These are phyloP conservation scores for Elongisporangium anandrum DNA, from an alignment of 352 stramenopile genomes.

Conservation along the genomic window DNA sequence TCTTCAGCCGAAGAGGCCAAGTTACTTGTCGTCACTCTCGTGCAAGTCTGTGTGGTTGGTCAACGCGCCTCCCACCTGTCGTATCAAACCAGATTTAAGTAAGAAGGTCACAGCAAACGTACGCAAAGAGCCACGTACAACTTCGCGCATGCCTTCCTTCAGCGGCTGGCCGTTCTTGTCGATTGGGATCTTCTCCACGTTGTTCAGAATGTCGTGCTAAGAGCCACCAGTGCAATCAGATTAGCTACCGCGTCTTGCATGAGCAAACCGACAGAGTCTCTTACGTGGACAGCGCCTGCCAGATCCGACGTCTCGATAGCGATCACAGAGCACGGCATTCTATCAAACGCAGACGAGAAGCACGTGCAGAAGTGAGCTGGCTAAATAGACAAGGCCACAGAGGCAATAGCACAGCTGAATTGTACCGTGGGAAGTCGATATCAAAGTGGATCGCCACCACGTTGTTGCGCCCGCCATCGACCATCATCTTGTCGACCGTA, in stretches of 20 bases:
- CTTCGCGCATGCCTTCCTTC: slow-evolving; percentile 45
- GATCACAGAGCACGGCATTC: slow-evolving; percentile 76
- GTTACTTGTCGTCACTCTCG: slow-evolving; percentile 46
- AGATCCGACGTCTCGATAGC: slow-evolving; percentile 72
- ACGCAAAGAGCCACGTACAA: slow-evolving; percentile 8
- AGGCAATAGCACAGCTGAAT: neutral
- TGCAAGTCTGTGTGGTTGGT: slow-evolving; percentile 71
- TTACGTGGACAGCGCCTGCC: slow-evolving; percentile 52
- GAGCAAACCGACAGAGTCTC: neutral
- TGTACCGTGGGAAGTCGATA: slow-evolving; percentile 66
- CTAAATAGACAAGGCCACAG: no score
- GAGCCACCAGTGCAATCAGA: neutral
- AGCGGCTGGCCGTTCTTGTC: slow-evolving; percentile 40
- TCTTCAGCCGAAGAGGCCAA: no score
- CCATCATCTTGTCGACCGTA: slow-evolving; percentile 82
- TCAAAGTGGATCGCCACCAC: slow-evolving; percentile 79
- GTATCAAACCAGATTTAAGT: neutral
- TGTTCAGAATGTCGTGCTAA: slow-evolving; percentile 72
- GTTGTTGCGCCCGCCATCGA: slow-evolving; percentile 67
- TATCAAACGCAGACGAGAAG: slow-evolving; percentile 7
- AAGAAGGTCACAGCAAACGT: neutral
- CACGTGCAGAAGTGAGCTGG: no score
- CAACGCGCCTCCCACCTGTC: slow-evolving; percentile 60
- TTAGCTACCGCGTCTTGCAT: neutral
- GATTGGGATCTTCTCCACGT: slow-evolving; percentile 73